Conservation (phyloP, 148 eudicot genomes). For the Rhododendron ovatum region DNA sequence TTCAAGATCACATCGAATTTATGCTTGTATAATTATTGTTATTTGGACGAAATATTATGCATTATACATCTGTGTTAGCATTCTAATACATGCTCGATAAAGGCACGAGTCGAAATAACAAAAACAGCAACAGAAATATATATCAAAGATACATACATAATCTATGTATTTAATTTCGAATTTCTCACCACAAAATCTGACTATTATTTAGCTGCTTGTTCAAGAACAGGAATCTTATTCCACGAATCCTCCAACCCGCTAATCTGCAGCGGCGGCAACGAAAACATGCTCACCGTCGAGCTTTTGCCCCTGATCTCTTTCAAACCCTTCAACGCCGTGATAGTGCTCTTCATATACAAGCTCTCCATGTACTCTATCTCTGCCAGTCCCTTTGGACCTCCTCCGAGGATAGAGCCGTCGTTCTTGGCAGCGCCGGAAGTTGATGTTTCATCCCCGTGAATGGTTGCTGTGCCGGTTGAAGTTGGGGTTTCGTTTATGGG, state of each 20-base stretch:
- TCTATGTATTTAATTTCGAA: neutral
- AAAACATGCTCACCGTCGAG: neutral
- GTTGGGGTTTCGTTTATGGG: slow-evolving; percentile 37
- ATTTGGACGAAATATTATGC: neutral
- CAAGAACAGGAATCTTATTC: neutral
- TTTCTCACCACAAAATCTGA: neutral
- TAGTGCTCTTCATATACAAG: slow-evolving; percentile 1
- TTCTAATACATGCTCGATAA: neutral
- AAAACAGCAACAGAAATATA: neutral
- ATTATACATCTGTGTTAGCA: neutral
- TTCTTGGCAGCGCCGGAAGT: neutral
- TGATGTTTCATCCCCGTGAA: slow-evolving; percentile 14
- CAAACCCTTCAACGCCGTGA: neutral
- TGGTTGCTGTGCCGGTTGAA: slow-evolving; percentile 14
- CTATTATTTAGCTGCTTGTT: neutral
- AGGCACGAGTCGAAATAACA: neutral
- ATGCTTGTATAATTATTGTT: neutral
- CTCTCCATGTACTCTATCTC: slow-evolving; percentile 3
- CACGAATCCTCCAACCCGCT: neutral
- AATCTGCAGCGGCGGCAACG: neutral
- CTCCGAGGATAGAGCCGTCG: neutral
- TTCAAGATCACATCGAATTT: neutral
- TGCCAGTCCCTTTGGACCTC: neutral
- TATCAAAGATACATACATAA: neutral
- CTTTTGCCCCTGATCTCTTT: neutral